Evolutionary conservation across 192 early-diverging fungal species (phyloP).

Genomic region (Gaertneriomyces semiglobifer): DNA sequence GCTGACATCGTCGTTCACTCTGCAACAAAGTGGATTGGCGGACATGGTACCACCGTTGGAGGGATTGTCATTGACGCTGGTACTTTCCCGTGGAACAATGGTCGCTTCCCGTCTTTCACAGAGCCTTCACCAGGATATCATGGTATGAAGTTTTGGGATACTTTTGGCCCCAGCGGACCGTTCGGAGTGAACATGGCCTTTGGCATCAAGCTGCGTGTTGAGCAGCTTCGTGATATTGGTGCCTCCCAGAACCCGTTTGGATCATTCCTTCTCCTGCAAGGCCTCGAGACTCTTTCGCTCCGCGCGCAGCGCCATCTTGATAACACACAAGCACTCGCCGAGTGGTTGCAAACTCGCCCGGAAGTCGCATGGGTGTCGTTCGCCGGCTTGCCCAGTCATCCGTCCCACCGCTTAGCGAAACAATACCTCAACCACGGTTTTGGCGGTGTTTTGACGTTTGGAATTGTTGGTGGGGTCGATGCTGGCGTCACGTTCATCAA

Average conservation of each 20-base stretch:
- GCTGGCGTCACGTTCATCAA: slow-evolving; percentile 73
- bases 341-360: slow-evolving; percentile 70
- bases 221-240: slow-evolving; percentile 83
- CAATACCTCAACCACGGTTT: slow-evolving; percentile 80
- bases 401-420: slow-evolving; percentile 73
- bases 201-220: slow-evolving; percentile 74
- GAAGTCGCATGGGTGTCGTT: slow-evolving; percentile 85
- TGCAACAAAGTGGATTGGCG: slow-evolving; percentile 87
- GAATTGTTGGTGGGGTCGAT: slow-evolving; percentile 46
- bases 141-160: slow-evolving; percentile 82
- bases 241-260: slow-evolving; percentile 84
- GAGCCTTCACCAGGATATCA: slow-evolving; percentile 82
- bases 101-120: slow-evolving; percentile 82
- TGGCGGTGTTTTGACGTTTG: slow-evolving; percentile 71
- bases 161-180: slow-evolving; percentile 70
- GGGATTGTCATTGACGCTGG: slow-evolving; percentile 86
- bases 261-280: slow-evolving; percentile 81
- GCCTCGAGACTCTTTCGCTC: slow-evolving; percentile 86
- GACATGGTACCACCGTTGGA: slow-evolving; percentile 91
- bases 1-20: slow-evolving; percentile 94
- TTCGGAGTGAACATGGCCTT: slow-evolving; percentile 66
- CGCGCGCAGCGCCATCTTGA: slow-evolving; percentile 81
- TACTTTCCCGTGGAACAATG: slow-evolving; percentile 85
- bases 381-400: slow-evolving; percentile 77
- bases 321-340: slow-evolving; percentile 75